Percentiles rank a stretch among this genome's conserved stretches.
Evolutionary conservation across 2,329 filamentous ascomycete species (phyloP).

Genomic region (Aureobasidium sp.): DNA sequence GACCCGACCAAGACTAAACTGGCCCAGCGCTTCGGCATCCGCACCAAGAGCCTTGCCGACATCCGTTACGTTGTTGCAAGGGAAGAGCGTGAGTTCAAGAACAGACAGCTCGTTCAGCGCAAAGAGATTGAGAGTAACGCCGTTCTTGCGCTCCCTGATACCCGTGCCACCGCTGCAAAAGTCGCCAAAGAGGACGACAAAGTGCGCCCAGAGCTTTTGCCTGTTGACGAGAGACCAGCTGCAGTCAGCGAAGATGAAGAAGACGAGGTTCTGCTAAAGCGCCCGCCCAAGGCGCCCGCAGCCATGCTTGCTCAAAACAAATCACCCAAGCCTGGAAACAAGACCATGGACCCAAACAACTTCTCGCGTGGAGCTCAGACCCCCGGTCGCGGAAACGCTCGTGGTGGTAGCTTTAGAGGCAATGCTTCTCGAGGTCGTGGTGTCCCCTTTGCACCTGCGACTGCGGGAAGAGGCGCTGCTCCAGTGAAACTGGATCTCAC

Average conservation of each 20-base stretch:
- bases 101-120: constrained; percentile 25
- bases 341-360: constrained; percentile 41
- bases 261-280: constrained; percentile 23
- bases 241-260: constrained; percentile 18
- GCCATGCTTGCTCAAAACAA: constrained; percentile 26
- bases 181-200: background rate
- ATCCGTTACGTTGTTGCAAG: constrained; percentile 43
- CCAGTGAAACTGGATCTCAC: background rate
- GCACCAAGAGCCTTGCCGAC: constrained; percentile 44
- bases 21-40: constrained; percentile 45
- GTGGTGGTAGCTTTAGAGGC: constrained; percentile 22
- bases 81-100: constrained; percentile 43
- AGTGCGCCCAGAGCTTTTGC: background rate
- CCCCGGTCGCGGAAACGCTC: constrained; percentile 18
- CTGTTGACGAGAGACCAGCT: constrained; percentile 17
- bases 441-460: background rate
- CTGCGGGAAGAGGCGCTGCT: background rate
- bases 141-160: background rate
- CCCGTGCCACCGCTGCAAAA: background rate
- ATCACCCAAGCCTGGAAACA: constrained; percentile 10
- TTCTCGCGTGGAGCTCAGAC: constrained; percentile 35
- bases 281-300: constrained; percentile 27
- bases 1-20: constrained; percentile 39
- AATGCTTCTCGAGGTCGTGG: constrained; percentile 21
- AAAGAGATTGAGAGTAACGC: constrained; percentile 17